Evolutionary conservation across 441 rosid species (phyloP), one percentile per base, ranked within the genome.

Genomic region (Populus hybrid): DNA sequence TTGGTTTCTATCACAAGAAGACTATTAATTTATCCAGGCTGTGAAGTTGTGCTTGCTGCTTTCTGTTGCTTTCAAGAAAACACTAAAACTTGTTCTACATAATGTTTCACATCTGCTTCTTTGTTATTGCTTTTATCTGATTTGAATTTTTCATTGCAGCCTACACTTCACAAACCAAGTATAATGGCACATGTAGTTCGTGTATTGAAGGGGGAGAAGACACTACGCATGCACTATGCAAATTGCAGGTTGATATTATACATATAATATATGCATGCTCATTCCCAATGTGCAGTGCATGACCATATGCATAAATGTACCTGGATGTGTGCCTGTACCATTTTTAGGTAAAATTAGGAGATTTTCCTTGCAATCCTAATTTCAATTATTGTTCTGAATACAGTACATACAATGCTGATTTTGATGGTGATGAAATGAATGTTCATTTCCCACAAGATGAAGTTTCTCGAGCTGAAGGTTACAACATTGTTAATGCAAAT

Each of bases 401-500:
- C 92, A 97, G 99, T 82, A 97, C 99, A 35, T 97, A 97, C 87
- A 97, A 97, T 86, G 99, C 99, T 79, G 99, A 97, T 85, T 97
- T 97, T 90, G 99, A 97, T 79, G 99, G 99, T 76, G 99, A 97
- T 89, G 99, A 97, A 89, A 97, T 97, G 97, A 97, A 97, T 87
- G 98, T 97, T 79, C 99, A 97, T 89, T 94, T 97, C 74, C 98
- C 99, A 68, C 99, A 97, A 94, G 99, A 97, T 89, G 98, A 97
- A 84, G 87, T 97, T 82, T 94, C 98, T 80, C 98, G 99, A 72
- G 93, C 99, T 70, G 99, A 97, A 89, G 99, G 91, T n/a, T 97
- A 94, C 88, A 93, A 94, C 87, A 92, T 97, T 80, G 99, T 94
- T 36, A 94, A 97, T 88, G 99, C 99, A 79, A 97, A 97, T 83